Percentiles rank a stretch among this genome's conserved stretches.
Conservation (phyloP, 331 rosid genomes). For the Telfairia occidentalis region DNA sequence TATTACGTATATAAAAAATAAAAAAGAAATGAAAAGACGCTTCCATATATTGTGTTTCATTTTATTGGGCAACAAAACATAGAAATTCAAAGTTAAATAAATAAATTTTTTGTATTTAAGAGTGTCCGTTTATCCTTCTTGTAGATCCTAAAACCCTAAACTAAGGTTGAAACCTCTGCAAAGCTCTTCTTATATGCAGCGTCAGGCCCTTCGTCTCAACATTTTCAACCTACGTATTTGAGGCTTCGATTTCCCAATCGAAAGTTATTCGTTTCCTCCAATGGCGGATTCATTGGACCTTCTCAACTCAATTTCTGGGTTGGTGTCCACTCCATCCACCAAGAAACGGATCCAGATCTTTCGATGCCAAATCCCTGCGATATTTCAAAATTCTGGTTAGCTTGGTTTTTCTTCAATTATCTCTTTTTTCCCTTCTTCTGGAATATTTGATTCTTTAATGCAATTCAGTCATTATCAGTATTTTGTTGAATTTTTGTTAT, state of each 20-base stretch:
- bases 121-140: not conserved
- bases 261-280: conserved; percentile 26
- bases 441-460: not conserved
- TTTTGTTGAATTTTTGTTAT: not conserved
- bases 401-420: not conserved
- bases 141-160: conserved; percentile 8
- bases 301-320: conserved; percentile 39
- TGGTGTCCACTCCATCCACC: conserved; percentile 57
- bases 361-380: conserved; percentile 49
- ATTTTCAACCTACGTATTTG: not conserved
- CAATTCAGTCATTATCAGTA: not conserved
- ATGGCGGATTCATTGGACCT: conserved; percentile 65
- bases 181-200: conserved; percentile 5
- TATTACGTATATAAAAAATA: too few species aligned
- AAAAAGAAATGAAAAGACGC: too few species aligned
- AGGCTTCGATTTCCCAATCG: conserved; percentile 1
- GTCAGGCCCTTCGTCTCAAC: not conserved
- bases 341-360: conserved; percentile 61
- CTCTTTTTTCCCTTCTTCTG: not conserved
- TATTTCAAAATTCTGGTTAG: conserved; percentile 36
- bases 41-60: too few species aligned
- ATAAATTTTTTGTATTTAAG: not conserved
- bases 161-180: not conserved
- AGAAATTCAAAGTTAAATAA: not conserved
- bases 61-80: too few species aligned